Conservation (phyloP, 441 rosid species). For the Aleurites moluccanus region DNA sequence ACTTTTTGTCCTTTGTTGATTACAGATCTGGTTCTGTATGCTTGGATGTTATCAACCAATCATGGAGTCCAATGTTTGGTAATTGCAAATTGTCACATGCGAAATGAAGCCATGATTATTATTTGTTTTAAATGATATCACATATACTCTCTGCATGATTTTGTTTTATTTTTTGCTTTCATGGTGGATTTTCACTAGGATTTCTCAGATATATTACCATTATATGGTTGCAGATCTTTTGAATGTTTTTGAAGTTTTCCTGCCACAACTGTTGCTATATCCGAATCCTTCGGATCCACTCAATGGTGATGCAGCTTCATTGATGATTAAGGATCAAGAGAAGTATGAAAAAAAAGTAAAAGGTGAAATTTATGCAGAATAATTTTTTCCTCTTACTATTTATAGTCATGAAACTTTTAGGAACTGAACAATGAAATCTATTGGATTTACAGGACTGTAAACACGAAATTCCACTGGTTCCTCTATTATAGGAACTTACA, state of each 20-base stretch:
- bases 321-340: conserved; percentile 60
- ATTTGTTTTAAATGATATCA: background rate
- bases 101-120: background rate
- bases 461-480: background rate
- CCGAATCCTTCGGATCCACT: conserved; percentile 71
- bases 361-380: conserved; percentile 35
- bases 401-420: background rate
- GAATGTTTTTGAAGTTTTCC: conserved; percentile 63
- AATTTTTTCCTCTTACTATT: background rate
- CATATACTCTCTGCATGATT: background rate
- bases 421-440: background rate
- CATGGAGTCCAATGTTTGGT: conserved; percentile 92
- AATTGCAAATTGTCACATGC: conserved; percentile 22
- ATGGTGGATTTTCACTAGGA: background rate
- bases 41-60: conserved; percentile 78
- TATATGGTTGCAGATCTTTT: conserved; percentile 52
- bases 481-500: background rate
- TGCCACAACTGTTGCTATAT: conserved; percentile 69
- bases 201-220: conserved; percentile 1
- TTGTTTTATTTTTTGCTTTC: background rate
- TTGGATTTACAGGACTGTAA: background rate
- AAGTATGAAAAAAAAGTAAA: conserved; percentile 61
- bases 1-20: conserved; percentile 15
- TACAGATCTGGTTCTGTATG: conserved; percentile 76
- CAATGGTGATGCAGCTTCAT: conserved; percentile 65